These are phyloP conservation scores for Peltaster fructicola DNA, from an alignment of 2,329 filamentous ascomycete species.

Conservation along the genomic window DNA sequence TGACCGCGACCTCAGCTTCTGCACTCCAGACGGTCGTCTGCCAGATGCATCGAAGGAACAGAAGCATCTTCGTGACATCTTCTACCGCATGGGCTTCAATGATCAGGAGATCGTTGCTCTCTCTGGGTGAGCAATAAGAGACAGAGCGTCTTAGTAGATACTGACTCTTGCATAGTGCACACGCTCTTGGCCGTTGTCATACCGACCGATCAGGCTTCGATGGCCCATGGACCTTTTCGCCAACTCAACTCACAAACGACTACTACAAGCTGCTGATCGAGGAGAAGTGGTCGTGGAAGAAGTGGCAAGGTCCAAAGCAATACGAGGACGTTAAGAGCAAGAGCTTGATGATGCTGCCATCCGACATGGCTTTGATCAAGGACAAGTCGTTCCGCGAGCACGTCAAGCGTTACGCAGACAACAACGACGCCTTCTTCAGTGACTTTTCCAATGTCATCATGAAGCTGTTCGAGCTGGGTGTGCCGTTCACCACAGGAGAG, in stretches of 20 bases:
- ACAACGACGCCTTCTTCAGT: conserved; percentile 81
- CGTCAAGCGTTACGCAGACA: conserved; percentile 78
- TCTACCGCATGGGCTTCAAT: conserved; percentile 93
- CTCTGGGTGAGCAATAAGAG: too few species aligned
- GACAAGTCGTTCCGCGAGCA: conserved; percentile 71
- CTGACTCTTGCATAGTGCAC: conserved; percentile 67
- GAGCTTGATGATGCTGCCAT: conserved; percentile 91
- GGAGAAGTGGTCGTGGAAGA: conserved; percentile 84
- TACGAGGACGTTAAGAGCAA: conserved; percentile 78
- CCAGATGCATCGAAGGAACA: conserved; percentile 65
- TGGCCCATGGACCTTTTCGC: conserved; percentile 84
- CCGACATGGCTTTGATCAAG: conserved; percentile 71
- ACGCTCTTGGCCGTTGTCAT: conserved; percentile 82
- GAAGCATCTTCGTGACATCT: conserved; percentile 77
- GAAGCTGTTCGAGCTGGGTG: conserved; percentile 85
- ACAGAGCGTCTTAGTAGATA: too few species aligned
- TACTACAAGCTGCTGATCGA: conserved; percentile 76
- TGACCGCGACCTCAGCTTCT: conserved; percentile 64
- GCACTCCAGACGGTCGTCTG: conserved; percentile 84
- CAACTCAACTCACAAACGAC: conserved; percentile 84
- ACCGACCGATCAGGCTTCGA: conserved; percentile 71
- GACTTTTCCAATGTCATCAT: conserved; percentile 67
- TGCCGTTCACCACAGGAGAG: conserved; percentile 52
- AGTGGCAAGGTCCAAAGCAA: conserved; percentile 85
- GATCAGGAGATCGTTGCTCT: conserved; percentile 84